Conservation (phyloP, 805 yeast genomes). For the Isabelozyma gotoi region DNA sequence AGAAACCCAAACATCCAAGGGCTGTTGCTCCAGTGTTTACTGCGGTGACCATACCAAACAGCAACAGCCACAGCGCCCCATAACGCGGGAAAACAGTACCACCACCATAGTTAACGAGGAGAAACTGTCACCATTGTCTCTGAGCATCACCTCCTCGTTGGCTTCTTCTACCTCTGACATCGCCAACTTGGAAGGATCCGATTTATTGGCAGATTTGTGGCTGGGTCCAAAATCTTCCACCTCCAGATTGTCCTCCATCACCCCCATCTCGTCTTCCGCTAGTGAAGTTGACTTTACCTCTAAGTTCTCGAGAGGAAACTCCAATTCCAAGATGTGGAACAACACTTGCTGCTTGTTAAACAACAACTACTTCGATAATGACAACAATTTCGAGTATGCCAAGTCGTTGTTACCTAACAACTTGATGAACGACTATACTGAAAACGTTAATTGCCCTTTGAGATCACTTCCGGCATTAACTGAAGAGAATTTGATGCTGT, state of each 20-base stretch:
- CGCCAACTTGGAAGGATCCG: conserved; percentile 3
- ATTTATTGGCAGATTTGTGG: conserved; percentile 18
- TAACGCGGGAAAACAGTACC: background rate
- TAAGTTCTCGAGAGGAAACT: background rate
- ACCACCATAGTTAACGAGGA: background rate
- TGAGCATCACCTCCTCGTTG: background rate
- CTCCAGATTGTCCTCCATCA: conserved; percentile 9
- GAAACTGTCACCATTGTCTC: background rate
- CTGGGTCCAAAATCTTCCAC: conserved; percentile 12
- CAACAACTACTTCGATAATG: conserved; percentile 6
- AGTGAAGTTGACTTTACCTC: background rate
- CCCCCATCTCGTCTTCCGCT: conserved; percentile 1
- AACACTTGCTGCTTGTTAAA: background rate
- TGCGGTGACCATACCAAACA: background rate
- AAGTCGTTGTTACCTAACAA: conserved; percentile 22
- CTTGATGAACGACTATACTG: conserved; percentile 9
- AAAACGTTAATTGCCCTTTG: conserved; percentile 7
- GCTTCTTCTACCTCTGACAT: background rate
- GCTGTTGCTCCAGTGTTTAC: background rate
- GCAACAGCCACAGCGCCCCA: background rate
- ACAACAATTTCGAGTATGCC: conserved; percentile 14
- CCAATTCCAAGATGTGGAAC: background rate
- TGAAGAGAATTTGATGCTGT: conserved; percentile 33
- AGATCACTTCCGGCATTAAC: conserved; percentile 23
- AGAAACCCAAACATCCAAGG: background rate